Base-by-base conservation (phyloP, 768 basidiomycete species). In the Trichaptum fuscoviolaceum region DNA sequence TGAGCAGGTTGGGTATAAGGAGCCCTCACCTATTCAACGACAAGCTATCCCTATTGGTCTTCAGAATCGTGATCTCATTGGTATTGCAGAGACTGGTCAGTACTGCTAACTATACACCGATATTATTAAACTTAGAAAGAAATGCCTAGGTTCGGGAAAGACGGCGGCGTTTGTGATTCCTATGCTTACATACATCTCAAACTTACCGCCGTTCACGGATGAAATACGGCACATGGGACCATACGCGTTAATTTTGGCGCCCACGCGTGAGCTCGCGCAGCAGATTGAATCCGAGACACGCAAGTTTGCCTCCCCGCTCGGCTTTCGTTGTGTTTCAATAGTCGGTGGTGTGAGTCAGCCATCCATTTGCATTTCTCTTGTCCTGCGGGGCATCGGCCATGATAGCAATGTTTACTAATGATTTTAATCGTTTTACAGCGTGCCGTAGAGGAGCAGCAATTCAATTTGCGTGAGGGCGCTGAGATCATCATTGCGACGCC, bases 21-120 rank as follows among this genome's bases (percentile, higher is more conserved):
- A 99, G 67, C 97, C 97, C 0, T 93, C 92, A 36, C 88, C 97
- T 7, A 99, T 99, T 75, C 97, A 99, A 77, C 85, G 97, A 42
- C 97, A 99, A 75, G 97, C 97, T 8, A 99, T 99, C 68, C 97
- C 97, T n/a, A 98, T 99, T 67, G 97, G 97, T 60, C 77, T 99
- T 69, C 93, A 96, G 74, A 95, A 96, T 73, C 86, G 97, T 63
- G 97, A 99, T 76, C 88, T 99, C 69, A 98, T 99, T 74, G 97
- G 97, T 70, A 96, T 99, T 67, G 97, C 97, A 66, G 96, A 99
- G 78, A 99, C 97, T 59, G 96, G 95, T 93, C 66, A 64, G 84
- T 77, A 8, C 30, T 30, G 30, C 30, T 30, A 58, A 30, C 63
- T 61, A 26, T 27, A 27, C 25, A 20, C 20, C 6, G 52, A 24